Conservation (phyloP, 192 early-diverging fungal species). For the Backusella liffmaniae region DNA sequence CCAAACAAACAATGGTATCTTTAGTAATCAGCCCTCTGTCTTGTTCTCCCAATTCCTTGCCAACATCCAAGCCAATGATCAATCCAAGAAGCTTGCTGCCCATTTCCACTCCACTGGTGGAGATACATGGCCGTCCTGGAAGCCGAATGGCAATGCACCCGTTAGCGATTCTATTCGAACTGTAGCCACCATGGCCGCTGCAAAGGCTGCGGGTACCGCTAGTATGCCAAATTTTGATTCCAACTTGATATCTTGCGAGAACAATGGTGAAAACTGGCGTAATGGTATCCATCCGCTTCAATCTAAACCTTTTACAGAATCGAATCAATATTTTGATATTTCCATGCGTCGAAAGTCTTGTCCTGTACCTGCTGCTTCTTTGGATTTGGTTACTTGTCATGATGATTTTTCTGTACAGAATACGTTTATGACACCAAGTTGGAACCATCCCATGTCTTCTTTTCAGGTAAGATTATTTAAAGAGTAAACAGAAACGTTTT, state of each 20-base stretch:
- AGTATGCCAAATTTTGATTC: conserved; percentile 6
- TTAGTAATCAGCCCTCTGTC: not conserved
- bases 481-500: not conserved
- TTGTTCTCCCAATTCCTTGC: conserved; percentile 15
- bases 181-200: conserved; percentile 12
- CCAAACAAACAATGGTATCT: not conserved
- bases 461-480: not conserved
- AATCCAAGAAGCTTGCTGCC: not conserved
- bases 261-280: conserved; percentile 2
- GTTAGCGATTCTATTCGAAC: not conserved
- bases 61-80: conserved; percentile 3
- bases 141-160: not conserved
- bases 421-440: not conserved
- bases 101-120: not conserved
- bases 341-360: not conserved
- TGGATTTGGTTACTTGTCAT: not conserved
- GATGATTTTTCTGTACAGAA: not conserved
- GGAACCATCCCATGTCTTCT: not conserved
- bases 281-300: not conserved
- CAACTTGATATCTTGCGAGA: not conserved
- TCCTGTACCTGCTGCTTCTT: not conserved
- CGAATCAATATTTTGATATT: not conserved
- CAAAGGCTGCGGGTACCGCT: not conserved
- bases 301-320: not conserved
- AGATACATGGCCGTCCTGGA: not conserved